Evolutionary conservation across 73 alveolate species (phyloP), one percentile per base, ranked within the genome.

Genomic region (Paramecium pentaurelia): DNA sequence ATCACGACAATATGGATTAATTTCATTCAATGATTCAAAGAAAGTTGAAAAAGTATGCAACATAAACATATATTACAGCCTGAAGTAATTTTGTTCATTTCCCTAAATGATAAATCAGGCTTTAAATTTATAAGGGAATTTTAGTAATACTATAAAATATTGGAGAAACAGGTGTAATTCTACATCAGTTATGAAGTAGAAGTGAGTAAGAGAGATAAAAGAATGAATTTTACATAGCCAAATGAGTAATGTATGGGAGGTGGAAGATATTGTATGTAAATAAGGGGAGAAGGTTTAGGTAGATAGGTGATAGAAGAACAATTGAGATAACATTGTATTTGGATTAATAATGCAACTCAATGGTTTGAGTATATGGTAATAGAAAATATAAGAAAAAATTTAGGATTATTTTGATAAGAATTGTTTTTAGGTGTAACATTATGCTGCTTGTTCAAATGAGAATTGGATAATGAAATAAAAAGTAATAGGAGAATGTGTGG

Each of bases 371-470:
- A 73, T 37, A 73, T 73, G 87, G 84, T 64, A 64, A 3, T 3
- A 40, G 49, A 40, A 40, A 40, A 10, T 14, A 4, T 25, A 12
- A 64, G 10, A 64, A 42, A 12, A 10, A 64, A 64, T 64, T 25
- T 64, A 64, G 84, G 87, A 73, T 36, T 73, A 73, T 44, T 73
- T 73, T 38, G 60, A 73, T 73, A 37, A 73, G 60, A 73, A 73
- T 73, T 73, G 87, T 73, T 34, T 73, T 73, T 3, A 12, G n/a
- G 10, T 18, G 3, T 6, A 36, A 73, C 3, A 20, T 12, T 73
- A 36, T 20, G 58, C 8, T 3, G 30, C 20, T 4, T 73, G 87
- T 40, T 73, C 34, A 10, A 37, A 14, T 34, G 60, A 16, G 18
- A 37, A 12, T 14, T 9, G 2, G 11, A 37, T 40, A 36, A 2